These are phyloP conservation scores for Mucor velutinosus DNA, from an alignment of 371 early-diverging fungal species.

Conservation along the genomic window DNA sequence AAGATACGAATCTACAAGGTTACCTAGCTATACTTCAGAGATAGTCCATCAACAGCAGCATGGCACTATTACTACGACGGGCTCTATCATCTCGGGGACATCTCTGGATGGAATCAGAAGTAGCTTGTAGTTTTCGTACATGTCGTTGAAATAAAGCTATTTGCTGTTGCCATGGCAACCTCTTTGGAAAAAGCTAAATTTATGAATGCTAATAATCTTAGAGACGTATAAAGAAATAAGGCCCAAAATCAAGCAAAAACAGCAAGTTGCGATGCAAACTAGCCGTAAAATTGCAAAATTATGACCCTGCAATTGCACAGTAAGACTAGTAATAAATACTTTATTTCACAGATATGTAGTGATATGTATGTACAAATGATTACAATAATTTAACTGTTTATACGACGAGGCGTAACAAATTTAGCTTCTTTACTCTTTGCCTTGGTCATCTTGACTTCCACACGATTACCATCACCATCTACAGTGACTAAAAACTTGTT, in stretches of 20 bases:
- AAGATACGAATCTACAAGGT: slow-evolving; percentile 11
- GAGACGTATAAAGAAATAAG: too few relatives aligned
- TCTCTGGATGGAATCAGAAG: not conserved
- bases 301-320: too few relatives aligned
- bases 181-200: too few relatives aligned
- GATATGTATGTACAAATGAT: not conserved
- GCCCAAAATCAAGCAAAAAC: too few relatives aligned
- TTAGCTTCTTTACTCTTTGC: slow-evolving; percentile 43
- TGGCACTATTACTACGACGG: not conserved
- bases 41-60: not conserved
- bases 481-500: slow-evolving; percentile 50
- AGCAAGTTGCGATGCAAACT: too few relatives aligned
- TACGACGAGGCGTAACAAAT: slow-evolving; percentile 43
- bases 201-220: too few relatives aligned
- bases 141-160: too few relatives aligned
- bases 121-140: not conserved
- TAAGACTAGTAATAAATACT: not conserved
- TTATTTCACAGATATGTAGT: not conserved
- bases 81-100: not conserved
- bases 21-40: slow-evolving; percentile 11
- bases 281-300: too few relatives aligned
- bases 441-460: slow-evolving; percentile 52
- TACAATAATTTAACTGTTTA: slow-evolving; percentile 11
- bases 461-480: slow-evolving; percentile 46
- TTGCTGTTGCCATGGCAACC: too few relatives aligned